A percentile compares a stretch with the other conserved stretches of the same genome.
phyloP scores from a whole-genome alignment of 805 yeast genomes.

The Myxozyma udenii region DNA sequence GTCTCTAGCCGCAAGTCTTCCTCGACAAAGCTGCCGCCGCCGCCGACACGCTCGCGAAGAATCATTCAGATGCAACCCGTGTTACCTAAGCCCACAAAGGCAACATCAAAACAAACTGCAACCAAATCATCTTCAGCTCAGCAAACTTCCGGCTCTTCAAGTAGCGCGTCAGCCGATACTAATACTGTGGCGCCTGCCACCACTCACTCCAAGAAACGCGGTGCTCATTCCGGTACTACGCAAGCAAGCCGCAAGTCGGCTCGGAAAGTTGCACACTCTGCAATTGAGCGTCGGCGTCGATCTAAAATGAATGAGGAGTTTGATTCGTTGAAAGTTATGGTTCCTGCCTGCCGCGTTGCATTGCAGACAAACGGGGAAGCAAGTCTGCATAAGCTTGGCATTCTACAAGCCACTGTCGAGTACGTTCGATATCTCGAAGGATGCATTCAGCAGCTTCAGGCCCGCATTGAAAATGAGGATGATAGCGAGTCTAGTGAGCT shows the following conservation, averaged over 20 bases:
- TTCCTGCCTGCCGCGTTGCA: conserved; percentile 71
- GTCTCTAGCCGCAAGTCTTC: conserved; percentile 4
- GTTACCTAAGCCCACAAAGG: conserved; percentile 20
- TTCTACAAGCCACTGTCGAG: conserved; percentile 78
- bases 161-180: not conserved
- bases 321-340: conserved; percentile 70
- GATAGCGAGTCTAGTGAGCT: not conserved
- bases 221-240: conserved; percentile 12
- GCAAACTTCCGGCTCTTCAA: too few relatives aligned
- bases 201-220: conserved; percentile 12
- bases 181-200: not conserved
- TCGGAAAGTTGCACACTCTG: conserved; percentile 62
- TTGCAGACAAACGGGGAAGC: conserved; percentile 43
- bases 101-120: conserved; percentile 1
- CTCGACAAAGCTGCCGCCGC: conserved; percentile 24
- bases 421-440: conserved; percentile 66
- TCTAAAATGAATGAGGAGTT: conserved; percentile 78
- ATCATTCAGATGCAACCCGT: conserved; percentile 30
- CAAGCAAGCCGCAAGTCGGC: conserved; percentile 41
- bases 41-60: conserved; percentile 28
- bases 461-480: conserved; percentile 15
- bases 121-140: not conserved
- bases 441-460: conserved; percentile 21
- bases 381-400: conserved; percentile 77
- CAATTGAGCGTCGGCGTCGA: conserved; percentile 75